Evolutionary conservation across 768 basidiomycete genomes (phyloP), one percentile per base, ranked within the genome.

Genomic region (Hygrocybe coccinea): DNA sequence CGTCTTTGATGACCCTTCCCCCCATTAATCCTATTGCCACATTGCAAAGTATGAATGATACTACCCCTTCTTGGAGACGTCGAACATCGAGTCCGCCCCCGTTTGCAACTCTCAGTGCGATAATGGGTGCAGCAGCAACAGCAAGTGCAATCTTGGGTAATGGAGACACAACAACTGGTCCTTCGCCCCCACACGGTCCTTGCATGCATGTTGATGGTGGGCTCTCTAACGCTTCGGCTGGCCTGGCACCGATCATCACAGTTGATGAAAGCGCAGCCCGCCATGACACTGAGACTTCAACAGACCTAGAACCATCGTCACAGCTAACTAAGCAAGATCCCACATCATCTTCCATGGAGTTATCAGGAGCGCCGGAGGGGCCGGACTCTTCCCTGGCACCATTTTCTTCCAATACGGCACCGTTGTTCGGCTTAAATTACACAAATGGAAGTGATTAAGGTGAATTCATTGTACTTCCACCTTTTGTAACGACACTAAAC

Each of bases 361-460:
- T 59, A 17, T 22, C 56, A 52, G 37, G 57, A 49, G 10, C 19
- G n/a, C 19, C 10, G 29, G 21, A 25, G 10, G 47, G n/a, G 33
- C 21, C 9, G 47, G 22, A n/a, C n/a, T 58, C 66, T 41, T 65
- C 69, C 54, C 65, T 70, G 46, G 66, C 79, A 37, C 74, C 74
- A 38, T 79, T 80, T 50, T 76, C 78, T 25, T 74, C 75, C 3
- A 77, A 77, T 47, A 77, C 75, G 2, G 74, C 73, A 60, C 76
- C 74, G 33, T 67, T 76, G 41, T 61, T 77, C 54, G 59, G 54
- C 25, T 56, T 51, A 61, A 61, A 47, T 55, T 55, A 34, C 33
- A 60, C 19, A 45, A 49, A 25, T 17, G 17, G n/a, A 49, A n/a
- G 22, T 29, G 47, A 49, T 49, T 49, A 49, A n/a, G 63, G 63